Evolutionary conservation across 2,329 filamentous ascomycete genomes (phyloP), one percentile per base, ranked within the genome.

Genomic region (Epichloe baconii): DNA sequence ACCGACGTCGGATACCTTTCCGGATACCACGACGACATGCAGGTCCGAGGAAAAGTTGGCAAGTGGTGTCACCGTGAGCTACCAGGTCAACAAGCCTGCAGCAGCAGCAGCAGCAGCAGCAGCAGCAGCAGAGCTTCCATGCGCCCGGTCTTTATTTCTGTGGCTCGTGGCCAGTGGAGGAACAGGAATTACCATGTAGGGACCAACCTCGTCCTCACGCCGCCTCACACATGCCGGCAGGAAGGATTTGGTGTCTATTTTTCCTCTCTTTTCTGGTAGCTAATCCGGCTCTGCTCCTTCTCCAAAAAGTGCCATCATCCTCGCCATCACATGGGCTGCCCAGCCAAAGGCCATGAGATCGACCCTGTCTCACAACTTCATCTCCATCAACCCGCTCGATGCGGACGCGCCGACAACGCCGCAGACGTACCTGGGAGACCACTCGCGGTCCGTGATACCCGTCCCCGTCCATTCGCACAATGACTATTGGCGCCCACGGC

Each of bases 391-490:
- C 37, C 43, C 47, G 1, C 6, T 52, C 40, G n/a, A 15, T 6
- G 36, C 49, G 3, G 14, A 40, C 15, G 46, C 11, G 3, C 43
- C 50, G 4, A 48, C 50, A 21, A 50, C 50, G 23, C 40, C 52
- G 1, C 38, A 47, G 19, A 40, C 35, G 5, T 54, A 44, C 14
- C 21, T 54, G 21, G 17, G 36, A 31, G 50, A 50, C 38, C 48
- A 46, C n/a, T 47, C 50, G 40, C 37, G 15, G 12, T 48, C 50
- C 19, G 50, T 48, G 19, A 49, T 69, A 2, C 77, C 79, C 1
- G 73, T 80, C 37, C 67, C 69, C 1, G 80, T 78, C 52, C 81
- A 85, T 61, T 82, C 78, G 0, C 82, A 85, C 60, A 85, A 85
- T 59, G 83, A 86, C 62, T 86, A 86, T 64, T 78, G 78, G 77